Percentiles rank a stretch among this genome's conserved stretches.
phyloP scores from a whole-genome alignment of 345 rosid genomes.

The Mercurialis annua region DNA sequence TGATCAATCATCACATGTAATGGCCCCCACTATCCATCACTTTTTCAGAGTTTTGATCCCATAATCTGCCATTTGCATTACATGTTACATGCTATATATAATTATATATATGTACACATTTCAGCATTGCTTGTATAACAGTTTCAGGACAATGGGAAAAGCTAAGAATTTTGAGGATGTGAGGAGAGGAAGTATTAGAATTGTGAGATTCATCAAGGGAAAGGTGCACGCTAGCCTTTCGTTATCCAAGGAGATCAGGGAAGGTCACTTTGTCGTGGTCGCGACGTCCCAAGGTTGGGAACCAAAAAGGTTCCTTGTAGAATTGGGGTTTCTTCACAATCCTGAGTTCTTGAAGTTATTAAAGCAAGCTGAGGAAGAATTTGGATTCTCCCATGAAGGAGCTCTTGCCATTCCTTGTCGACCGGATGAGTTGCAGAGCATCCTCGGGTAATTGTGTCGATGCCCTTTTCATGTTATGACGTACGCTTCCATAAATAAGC shows the following conservation, averaged over 20 bases:
- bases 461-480: neutral
- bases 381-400: constrained; percentile 32
- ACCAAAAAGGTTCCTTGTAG: constrained; percentile 27
- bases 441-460: constrained; percentile 1
- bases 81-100: too few species aligned
- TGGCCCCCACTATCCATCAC: constrained; percentile 11
- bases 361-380: constrained; percentile 34
- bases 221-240: constrained; percentile 25
- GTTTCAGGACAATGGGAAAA: constrained; percentile 11
- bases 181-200: constrained; percentile 21
- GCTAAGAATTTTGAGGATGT: constrained; percentile 10
- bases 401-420: constrained; percentile 34
- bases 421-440: constrained; percentile 31
- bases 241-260: constrained; percentile 30
- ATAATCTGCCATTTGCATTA: neutral
- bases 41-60: constrained; percentile 5
- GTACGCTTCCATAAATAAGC: neutral
- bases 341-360: constrained; percentile 31
- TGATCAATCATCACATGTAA: constrained; percentile 6
- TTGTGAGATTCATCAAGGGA: constrained; percentile 17
- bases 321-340: constrained; percentile 27
- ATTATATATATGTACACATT: too few species aligned
- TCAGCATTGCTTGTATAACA: neutral
- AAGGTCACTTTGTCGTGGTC: constrained; percentile 46
- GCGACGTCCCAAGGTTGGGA: constrained; percentile 33